Percentiles rank a stretch among this genome's conserved stretches.
phyloP scores from a whole-genome alignment of 139 green algal species.

The Chlorella sp. region DNA sequence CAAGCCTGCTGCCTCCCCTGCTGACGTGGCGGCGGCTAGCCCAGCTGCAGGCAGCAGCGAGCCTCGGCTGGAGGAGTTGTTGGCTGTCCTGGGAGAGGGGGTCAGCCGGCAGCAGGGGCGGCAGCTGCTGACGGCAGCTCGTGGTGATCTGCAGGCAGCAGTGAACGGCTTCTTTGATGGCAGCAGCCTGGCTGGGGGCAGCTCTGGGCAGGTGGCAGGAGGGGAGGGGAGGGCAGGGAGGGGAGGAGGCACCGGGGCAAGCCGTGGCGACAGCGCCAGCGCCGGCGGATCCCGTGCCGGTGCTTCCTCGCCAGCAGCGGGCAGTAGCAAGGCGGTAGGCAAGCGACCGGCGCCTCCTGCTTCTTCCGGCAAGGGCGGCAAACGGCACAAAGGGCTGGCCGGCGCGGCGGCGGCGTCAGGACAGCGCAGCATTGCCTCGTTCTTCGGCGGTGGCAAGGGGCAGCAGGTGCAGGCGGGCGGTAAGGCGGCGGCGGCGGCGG shows the following conservation, averaged over 20 bases:
- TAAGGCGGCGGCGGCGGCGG: no score
- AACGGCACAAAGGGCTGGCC: neutral
- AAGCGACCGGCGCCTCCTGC: neutral
- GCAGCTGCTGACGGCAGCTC: constrained; percentile 46
- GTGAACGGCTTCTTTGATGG: constrained; percentile 55
- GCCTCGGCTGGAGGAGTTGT: constrained; percentile 13
- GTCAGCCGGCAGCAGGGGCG: constrained; percentile 19
- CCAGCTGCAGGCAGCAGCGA: neutral
- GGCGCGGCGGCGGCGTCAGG: neutral
- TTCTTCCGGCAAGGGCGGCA: neutral
- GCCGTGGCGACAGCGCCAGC: neutral
- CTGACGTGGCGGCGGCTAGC: neutral
- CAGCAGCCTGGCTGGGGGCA: neutral
- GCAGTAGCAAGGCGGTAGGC: neutral
- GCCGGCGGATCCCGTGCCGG: neutral
- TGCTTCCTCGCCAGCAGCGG: neutral
- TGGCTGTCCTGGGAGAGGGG: constrained; percentile 46
- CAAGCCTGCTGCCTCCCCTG: neutral
- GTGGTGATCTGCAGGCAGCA: constrained; percentile 41
- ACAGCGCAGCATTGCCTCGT: neutral
- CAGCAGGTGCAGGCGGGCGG: neutral
- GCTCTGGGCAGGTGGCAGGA: neutral
- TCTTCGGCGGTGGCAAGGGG: constrained; percentile 6
- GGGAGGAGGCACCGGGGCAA: no score
- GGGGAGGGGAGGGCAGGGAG: neutral